Base-by-base conservation (phyloP, 2,329 filamentous ascomycete species). In the Magnaporthiopsis poae region DNA sequence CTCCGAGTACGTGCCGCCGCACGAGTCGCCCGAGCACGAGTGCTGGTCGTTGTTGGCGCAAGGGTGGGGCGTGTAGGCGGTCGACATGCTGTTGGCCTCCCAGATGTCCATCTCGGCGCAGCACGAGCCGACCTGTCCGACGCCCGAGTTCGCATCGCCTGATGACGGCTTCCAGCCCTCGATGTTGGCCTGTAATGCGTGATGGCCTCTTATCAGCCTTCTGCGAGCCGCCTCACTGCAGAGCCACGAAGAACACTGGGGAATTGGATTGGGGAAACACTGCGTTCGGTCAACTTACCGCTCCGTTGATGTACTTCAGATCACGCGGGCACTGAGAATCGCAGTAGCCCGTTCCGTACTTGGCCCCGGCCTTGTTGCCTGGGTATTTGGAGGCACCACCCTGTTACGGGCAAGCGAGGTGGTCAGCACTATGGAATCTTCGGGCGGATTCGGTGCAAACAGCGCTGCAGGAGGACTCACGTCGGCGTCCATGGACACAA, bases 331-430 rank as follows among this genome's bases (percentile, higher is more conserved):
- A 84, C 72, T 84, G 82, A 60, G 77, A 76, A 68, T 85, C 82
- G 70, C 84, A 83, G 76, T 81, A 80, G 60, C 86, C 86, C 66
- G 85, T 88, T 67, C 86, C 86, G 74, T 86, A 87, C 74, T 83
- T 82, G 73, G 85, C 84, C 67, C 80, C 80, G 13, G 80, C 80
- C 75, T 80, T 78, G 77, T 82, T 87, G 73, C 75, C 76, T 2
- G 76, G 67, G 75, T 81, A 84, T 74, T 80, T 81, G 73, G 75
- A 71, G 70, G 79, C 73, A 63, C 85, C 85, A 70, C 85, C 85
- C 69, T 86, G 35, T 33, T 25, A 9, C 11, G 15, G 18, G 13
- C n/a, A 61, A 29, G 31, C 7, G 5, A 29, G 7, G 36, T n/a
- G 18, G 31, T 46, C 8, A 31, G 46, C 13, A 64, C 5, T 2